A percentile compares a stretch with the other conserved stretches of the same genome.
Evolutionary conservation across 306 rosid species (phyloP).

Genomic region (Lathyrus sativus): DNA sequence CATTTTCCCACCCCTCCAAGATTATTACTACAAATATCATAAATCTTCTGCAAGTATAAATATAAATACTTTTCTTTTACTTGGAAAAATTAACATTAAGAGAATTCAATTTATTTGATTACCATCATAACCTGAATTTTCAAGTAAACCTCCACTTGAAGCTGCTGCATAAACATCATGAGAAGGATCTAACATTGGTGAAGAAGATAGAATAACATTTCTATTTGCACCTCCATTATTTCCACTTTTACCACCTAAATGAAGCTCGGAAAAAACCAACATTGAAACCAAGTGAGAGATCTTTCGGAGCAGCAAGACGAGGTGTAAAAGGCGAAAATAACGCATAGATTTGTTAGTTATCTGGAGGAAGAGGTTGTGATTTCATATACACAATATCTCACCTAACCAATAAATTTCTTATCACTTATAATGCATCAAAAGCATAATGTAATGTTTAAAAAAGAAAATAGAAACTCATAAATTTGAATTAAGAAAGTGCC

Average conservation of each 20-base stretch:
- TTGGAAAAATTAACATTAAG: too few relatives aligned
- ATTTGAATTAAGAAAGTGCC: slow-evolving; percentile 9
- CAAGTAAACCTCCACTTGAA: too few relatives aligned
- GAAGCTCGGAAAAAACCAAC: slow-evolving; percentile 72
- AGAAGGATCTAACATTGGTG: too few relatives aligned
- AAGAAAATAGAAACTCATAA: slow-evolving; percentile 3
- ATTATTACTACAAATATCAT: too few relatives aligned
- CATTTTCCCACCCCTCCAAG: too few relatives aligned
- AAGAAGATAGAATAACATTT: slow-evolving; percentile 54
- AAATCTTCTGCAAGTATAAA: too few relatives aligned
- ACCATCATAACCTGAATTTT: too few relatives aligned
- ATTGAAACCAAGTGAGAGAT: slow-evolving; percentile 91
- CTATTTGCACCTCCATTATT: slow-evolving; percentile 33
- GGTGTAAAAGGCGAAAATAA: slow-evolving; percentile 54
- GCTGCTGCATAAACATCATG: too few relatives aligned
- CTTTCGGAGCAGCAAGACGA: slow-evolving; percentile 55
- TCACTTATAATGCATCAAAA: not conserved
- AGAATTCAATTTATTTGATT: too few relatives aligned
- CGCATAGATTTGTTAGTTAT: slow-evolving; percentile 76
- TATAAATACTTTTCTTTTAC: too few relatives aligned
- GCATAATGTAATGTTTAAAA: not conserved
- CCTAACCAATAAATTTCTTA: not conserved
- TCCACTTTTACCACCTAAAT: slow-evolving; percentile 60
- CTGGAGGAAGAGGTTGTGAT: slow-evolving; percentile 74
- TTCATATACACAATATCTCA: slow-evolving; percentile 50